A percentile compares a stretch with the other conserved stretches of the same genome.
phyloP scores from a whole-genome alignment of 163 green algal species.

The Trebouxiophyceae sp. region DNA sequence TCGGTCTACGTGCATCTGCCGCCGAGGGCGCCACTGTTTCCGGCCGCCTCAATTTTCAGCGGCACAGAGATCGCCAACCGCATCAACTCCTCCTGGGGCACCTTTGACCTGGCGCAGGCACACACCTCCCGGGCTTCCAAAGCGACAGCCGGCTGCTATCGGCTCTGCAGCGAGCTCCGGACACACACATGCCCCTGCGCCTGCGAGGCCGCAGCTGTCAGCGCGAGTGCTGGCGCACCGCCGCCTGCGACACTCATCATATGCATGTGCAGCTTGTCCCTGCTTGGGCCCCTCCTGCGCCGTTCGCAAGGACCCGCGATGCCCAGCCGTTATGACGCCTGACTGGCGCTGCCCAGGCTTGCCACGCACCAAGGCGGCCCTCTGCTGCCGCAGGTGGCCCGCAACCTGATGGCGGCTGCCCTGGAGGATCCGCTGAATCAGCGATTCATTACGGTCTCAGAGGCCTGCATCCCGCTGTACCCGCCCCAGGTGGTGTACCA shows the following conservation, averaged over 20 bases:
- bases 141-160: too few relatives aligned
- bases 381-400: neutral
- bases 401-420: constrained; percentile 19
- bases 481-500: constrained; percentile 15
- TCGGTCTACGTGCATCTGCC: constrained; percentile 30
- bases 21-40: neutral
- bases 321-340: too few relatives aligned
- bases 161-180: too few relatives aligned
- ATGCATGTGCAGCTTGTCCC: too few relatives aligned
- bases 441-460: constrained; percentile 24
- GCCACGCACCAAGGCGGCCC: too few relatives aligned
- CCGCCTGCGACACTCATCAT: too few relatives aligned
- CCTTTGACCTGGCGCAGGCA: neutral
- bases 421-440: constrained; percentile 28
- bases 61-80: neutral
- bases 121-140: too few relatives aligned
- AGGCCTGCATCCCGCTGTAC: constrained; percentile 25
- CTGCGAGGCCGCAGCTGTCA: too few relatives aligned
- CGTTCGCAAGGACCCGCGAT: too few relatives aligned
- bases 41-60: neutral
- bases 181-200: too few relatives aligned
- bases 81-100: neutral
- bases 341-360: neutral
- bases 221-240: too few relatives aligned
- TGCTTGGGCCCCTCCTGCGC: neutral